Conservation (phyloP, 805 yeast genomes). For the Metschnikowia lochheadii region DNA sequence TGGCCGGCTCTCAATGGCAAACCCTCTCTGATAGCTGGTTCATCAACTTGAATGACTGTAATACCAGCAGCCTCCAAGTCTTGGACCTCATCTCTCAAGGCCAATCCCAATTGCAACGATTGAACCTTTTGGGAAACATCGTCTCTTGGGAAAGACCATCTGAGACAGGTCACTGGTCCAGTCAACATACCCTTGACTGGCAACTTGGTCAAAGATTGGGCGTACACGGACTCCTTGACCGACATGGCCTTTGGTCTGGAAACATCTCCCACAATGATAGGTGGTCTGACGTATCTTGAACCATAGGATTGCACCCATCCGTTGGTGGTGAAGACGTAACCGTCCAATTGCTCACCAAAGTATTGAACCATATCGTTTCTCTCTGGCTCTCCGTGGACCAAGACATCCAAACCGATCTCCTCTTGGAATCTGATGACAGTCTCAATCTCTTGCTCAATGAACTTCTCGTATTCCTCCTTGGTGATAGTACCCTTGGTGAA, state of each 20-base stretch:
- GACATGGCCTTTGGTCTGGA: slow-evolving; percentile 98
- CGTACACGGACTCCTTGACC: slow-evolving; percentile 98
- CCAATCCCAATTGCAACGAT: slow-evolving; percentile 95
- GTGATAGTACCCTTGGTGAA: slow-evolving; percentile 95
- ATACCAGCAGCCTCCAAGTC: slow-evolving; percentile 99
- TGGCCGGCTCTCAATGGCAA: slow-evolving; percentile 97
- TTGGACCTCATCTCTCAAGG: slow-evolving; percentile 96
- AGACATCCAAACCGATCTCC: slow-evolving; percentile 95
- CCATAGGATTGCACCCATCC: slow-evolving; percentile 99
- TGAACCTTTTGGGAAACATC: slow-evolving; percentile 90
- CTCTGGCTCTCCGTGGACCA: slow-evolving; percentile 99
- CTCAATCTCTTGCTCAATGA: slow-evolving; percentile 95
- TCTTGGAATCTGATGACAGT: slow-evolving; percentile 98
- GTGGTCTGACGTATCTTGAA: slow-evolving; percentile 99
- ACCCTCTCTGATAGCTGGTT: slow-evolving; percentile 99
- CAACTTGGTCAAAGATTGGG: slow-evolving; percentile 91
- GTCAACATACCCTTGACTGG: slow-evolving; percentile 99
- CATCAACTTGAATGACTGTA: slow-evolving; percentile 97
- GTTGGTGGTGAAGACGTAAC: slow-evolving; percentile 96
- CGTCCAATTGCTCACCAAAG: slow-evolving; percentile 98
- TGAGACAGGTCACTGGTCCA: slow-evolving; percentile 98
- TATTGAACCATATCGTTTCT: slow-evolving; percentile 99
- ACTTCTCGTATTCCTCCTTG: slow-evolving; percentile 91
- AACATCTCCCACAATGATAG: slow-evolving; percentile 97
- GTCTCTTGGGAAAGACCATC: slow-evolving; percentile 99